Evolutionary conservation across 768 basidiomycete species (phyloP), one percentile per base, ranked within the genome.

Genomic region (Pleurotus sapidus): DNA sequence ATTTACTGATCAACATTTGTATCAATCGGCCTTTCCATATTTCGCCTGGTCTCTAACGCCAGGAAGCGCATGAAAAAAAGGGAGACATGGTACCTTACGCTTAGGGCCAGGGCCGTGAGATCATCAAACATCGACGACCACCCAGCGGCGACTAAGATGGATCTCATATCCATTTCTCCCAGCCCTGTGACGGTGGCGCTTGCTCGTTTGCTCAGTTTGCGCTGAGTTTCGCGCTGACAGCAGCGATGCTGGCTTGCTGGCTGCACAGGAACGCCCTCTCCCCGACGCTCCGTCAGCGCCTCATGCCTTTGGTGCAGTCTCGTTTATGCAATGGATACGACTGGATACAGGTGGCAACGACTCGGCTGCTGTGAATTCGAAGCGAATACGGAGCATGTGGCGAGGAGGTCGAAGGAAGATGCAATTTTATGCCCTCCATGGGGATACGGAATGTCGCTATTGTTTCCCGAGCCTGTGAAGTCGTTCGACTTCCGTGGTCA

Each of bases 11-110:
- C 49, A 50, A 50, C 49, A 50, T 50, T 50, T 50, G 49, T 50
- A 50, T 15, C 49, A 50, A 50, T 50, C 49, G 49, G 49, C 25
- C 49, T 50, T 50, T 50, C 49, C 49, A 27, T 50, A 50, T 50
- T 50, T 50, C 49, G 49, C 49, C 30, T 50, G 49, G 49, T 50
- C 49, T 45, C 42, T 17, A 45, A 45, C 42, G 20, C n/a, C 42
- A 45, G n/a, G 27, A 50, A 34, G 49, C 49, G 49, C 49, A 50
- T 50, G 49, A 50, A 50, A 50, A 48, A 48, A 50, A 30, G n/a
- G 49, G 15, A 27, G 49, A 50, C 49, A 30, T 50, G 49, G 49
- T 50, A 50, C 49, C 49, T 50, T 50, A 30, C 25, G 49, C 30
- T 50, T 50, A 50, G 49, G 23, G 23, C 27, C 49, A 50, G 49